Evolutionary conservation across 2,329 filamentous ascomycete species (phyloP).

Genomic region (Penicillium sp.): DNA sequence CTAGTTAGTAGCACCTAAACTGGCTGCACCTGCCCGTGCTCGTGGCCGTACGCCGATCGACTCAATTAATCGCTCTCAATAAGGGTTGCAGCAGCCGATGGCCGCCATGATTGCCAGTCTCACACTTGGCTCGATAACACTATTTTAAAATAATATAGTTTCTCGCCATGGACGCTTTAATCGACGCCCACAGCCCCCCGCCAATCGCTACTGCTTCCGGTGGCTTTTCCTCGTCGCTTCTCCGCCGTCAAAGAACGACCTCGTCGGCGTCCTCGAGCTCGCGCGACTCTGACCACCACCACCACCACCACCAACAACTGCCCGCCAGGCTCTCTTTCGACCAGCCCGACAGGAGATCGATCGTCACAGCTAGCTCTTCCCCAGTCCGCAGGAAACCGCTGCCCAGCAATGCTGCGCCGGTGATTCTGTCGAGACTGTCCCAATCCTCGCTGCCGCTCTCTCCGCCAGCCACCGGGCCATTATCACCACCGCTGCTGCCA

Average conservation of each 20-base stretch:
- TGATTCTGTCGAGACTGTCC: conserved; percentile 27
- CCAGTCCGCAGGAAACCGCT: conserved; percentile 53
- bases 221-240: conserved; percentile 17
- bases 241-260: conserved; percentile 15
- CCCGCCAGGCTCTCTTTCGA: no score
- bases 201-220: conserved; percentile 17
- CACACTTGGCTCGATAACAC: neutral
- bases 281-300: conserved; percentile 9
- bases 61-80: conserved; percentile 8
- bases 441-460: conserved; percentile 17
- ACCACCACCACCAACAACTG: conserved; percentile 7
- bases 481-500: neutral
- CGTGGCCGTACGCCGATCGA: conserved; percentile 12
- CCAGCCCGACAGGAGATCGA: conserved; percentile 16
- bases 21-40: conserved; percentile 12
- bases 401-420: conserved; percentile 48
- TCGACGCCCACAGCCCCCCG: conserved; percentile 11
- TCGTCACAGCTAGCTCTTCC: conserved; percentile 39
- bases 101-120: conserved; percentile 6
- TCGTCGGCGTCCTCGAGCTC: conserved; percentile 1
- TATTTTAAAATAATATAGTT: no score
- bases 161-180: conserved; percentile 3
- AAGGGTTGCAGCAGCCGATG: conserved; percentile 11
- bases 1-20: no score
- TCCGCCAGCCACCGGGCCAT: neutral